phyloP scores from a whole-genome alignment of 257 asterid genomes.

The Jasminum sambac region DNA sequence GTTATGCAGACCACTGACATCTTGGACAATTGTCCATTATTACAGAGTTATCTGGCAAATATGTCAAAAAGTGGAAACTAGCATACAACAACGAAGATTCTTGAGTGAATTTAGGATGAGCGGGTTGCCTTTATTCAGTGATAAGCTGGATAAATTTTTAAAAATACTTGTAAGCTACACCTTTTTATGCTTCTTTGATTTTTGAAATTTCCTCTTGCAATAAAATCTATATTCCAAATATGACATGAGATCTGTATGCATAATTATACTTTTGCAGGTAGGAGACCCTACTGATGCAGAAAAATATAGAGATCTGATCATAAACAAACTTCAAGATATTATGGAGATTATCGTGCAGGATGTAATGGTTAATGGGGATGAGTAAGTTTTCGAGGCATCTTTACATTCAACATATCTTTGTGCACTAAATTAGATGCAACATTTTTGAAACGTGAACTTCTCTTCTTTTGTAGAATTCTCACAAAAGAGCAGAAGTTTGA shows the following conservation, averaged over 20 bases:
- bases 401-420: conserved; percentile 13
- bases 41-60: conserved; percentile 67
- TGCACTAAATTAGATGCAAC: conserved; percentile 23
- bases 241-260: conserved; percentile 14
- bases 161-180: conserved; percentile 55
- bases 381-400: conserved; percentile 47
- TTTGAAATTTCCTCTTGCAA: conserved; percentile 12
- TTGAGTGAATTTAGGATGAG: conserved; percentile 63
- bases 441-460: conserved; percentile 22
- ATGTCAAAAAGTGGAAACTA: conserved; percentile 60
- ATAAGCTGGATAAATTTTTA: conserved; percentile 75
- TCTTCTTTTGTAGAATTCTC: conserved; percentile 47
- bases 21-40: conserved; percentile 24
- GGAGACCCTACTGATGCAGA: conserved; percentile 48
- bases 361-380: conserved; percentile 71
- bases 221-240: conserved; percentile 17
- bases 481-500: conserved; percentile 80
- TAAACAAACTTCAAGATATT: conserved; percentile 88
- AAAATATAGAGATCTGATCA: conserved; percentile 55
- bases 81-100: conserved; percentile 53
- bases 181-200: conserved; percentile 20
- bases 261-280: conserved; percentile 42
- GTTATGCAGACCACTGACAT: conserved; percentile 18
- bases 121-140: conserved; percentile 74
- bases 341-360: conserved; percentile 85